These are phyloP conservation scores for Phytopythium kandeliae DNA, from an alignment of 352 stramenopile genomes.

Conservation along the genomic window DNA sequence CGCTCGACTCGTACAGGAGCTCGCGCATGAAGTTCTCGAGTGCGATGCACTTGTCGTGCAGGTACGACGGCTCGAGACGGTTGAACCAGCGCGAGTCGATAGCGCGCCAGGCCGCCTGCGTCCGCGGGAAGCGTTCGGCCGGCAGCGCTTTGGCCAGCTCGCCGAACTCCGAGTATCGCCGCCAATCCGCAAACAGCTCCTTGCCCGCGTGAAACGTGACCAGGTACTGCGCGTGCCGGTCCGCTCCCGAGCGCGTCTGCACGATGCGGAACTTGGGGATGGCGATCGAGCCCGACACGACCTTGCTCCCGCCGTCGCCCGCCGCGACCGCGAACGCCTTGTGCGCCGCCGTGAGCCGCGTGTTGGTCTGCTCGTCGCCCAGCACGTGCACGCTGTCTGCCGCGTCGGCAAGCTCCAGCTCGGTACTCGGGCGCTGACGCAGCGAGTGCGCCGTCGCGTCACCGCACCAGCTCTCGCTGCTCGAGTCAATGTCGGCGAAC, in stretches of 20 bases:
- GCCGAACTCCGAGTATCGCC: conserved; percentile 85
- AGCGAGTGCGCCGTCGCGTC: conserved; percentile 58
- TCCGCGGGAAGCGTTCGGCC: conserved; percentile 40
- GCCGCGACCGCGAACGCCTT: conserved; percentile 78
- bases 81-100: conserved; percentile 89
- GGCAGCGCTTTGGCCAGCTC: conserved; percentile 79
- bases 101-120: conserved; percentile 55
- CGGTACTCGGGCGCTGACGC: conserved; percentile 58
- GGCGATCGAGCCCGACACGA: conserved; percentile 70
- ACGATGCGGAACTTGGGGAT: conserved; percentile 89
- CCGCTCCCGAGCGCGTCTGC: conserved; percentile 66
- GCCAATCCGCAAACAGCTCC: conserved; percentile 83
- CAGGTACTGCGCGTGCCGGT: conserved; percentile 84
- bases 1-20: conserved; percentile 85
- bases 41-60: conserved; percentile 86
- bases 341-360: conserved; percentile 74
- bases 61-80: conserved; percentile 77
- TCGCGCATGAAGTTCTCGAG: conserved; percentile 86
- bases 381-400: conserved; percentile 63
- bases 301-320: conserved; percentile 68
- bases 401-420: conserved; percentile 59
- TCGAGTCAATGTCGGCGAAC: conserved; percentile 87
- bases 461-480: conserved; percentile 71
- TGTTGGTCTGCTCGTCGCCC: conserved; percentile 81
- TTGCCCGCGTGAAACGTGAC: conserved; percentile 84